Conservation (phyloP, 2,329 filamentous ascomycete species). For the Arthrocladium fulminans region DNA sequence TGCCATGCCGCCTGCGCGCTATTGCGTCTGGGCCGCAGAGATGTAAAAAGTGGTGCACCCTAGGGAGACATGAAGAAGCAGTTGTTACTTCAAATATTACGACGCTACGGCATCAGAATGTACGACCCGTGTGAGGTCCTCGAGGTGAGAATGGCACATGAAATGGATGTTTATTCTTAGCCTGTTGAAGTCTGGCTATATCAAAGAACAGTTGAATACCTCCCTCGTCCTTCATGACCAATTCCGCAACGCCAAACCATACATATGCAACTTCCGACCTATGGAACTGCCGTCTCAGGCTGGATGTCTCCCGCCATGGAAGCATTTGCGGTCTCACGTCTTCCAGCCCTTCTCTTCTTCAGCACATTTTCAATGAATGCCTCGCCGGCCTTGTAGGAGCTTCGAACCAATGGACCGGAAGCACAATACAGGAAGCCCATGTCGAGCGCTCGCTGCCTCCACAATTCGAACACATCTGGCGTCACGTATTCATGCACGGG, state of each 20-base stretch:
- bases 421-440: slow-evolving; percentile 97
- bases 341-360: slow-evolving; percentile 55
- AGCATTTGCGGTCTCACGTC: slow-evolving; percentile 24
- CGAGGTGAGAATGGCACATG: neutral
- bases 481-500: slow-evolving; percentile 93
- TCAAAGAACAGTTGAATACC: slow-evolving; percentile 1
- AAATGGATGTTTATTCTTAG: neutral
- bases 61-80: neutral
- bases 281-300: slow-evolving; percentile 4
- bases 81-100: too few species aligned
- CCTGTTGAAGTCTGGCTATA: neutral
- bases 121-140: too few species aligned
- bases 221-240: neutral
- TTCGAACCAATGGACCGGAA: slow-evolving; percentile 82
- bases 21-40: too few species aligned
- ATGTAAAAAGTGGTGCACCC: too few species aligned
- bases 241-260: neutral
- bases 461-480: slow-evolving; percentile 81
- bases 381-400: slow-evolving; percentile 95
- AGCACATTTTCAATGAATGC: slow-evolving; percentile 98
- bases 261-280: neutral
- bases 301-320: slow-evolving; percentile 20
- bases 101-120: too few species aligned
- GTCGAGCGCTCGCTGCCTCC: slow-evolving; percentile 80
- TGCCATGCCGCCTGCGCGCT: too few species aligned